Base-by-base conservation (phyloP, 2,329 filamentous ascomycete species). In the Penicillium occitanis region DNA sequence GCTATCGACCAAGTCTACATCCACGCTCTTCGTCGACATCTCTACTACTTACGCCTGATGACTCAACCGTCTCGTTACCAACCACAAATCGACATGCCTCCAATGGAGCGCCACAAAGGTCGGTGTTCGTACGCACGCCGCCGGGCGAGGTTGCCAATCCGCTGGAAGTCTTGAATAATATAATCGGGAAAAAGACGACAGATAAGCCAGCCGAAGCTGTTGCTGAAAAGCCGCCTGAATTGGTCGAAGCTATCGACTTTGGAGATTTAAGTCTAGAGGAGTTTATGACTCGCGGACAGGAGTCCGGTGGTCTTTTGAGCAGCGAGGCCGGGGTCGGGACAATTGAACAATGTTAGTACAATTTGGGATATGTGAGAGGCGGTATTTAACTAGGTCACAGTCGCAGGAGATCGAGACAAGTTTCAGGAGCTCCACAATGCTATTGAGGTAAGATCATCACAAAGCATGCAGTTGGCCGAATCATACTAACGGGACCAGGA, bases 361-460 rank as follows among this genome's bases (percentile, higher is more conserved):
- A 11, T 28, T n/a, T 40, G 22, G 22, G 3, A 17, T 13, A 25
- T 58, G 14, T 44, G 5, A 46, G 11, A 33, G 46, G 10, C 8
- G 1, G 61, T 51, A 35, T 59, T 63, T 71, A 63, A 71, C 66
- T 40, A 50, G 63, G 66, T 67, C 30, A n/a, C 19, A 83, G 92
- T 93, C 76, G 90, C 95, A 77, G 86, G 86, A 70, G 92, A 97
- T 70, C 91, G 90, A 76, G 84, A 90, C 73, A 93, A 90, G 73
- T 96, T 96, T 72, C 90, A 97, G 77, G 92, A 96, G 65, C 84
- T 99, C 50, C 95, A 98, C 78, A 88, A 86, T 73, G 96, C 93
- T 3, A 98, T 99, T 73, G 73, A 84, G 48, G 81, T 81, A 74
- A 60, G 73, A 40, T 42, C 25, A 17, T 51, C 33, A 51, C 1